Evolutionary conservation across 2,329 filamentous ascomycete genomes (phyloP).

Genomic region (Ascocoryne sarcoides): DNA sequence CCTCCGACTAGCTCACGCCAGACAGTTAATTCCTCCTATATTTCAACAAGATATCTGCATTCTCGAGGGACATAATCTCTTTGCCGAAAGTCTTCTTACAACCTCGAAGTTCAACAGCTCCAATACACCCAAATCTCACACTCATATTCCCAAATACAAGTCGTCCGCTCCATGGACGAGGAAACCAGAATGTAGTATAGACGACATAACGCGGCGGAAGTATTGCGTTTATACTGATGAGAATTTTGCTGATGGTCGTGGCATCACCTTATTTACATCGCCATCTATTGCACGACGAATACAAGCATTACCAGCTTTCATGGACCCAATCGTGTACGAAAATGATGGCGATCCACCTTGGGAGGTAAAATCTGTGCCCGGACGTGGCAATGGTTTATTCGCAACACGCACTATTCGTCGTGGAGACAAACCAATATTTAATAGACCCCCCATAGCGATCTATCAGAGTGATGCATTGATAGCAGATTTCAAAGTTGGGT

Average conservation of each 20-base stretch:
- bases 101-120: not conserved
- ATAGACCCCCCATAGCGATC: conserved; percentile 19
- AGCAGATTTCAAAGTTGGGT: conserved; percentile 15
- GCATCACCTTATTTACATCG: conserved; percentile 24
- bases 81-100: not conserved
- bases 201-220: conserved; percentile 10
- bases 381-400: conserved; percentile 23
- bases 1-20: too few species aligned
- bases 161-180: conserved; percentile 15
- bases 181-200: conserved; percentile 15
- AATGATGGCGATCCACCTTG: conserved; percentile 18
- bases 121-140: not conserved
- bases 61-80: not conserved
- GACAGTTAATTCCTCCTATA: not conserved
- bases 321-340: conserved; percentile 7
- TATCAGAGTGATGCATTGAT: conserved; percentile 22
- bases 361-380: conserved; percentile 18
- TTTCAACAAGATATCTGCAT: not conserved
- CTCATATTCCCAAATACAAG: not conserved
- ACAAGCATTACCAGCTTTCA: conserved; percentile 16
- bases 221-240: conserved; percentile 24
- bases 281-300: conserved; percentile 16
- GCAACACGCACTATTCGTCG: conserved; percentile 19
- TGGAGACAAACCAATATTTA: conserved; percentile 19
- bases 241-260: conserved; percentile 19